Conservation (phyloP, 75 land plant species). For the Ceratopteris richardii region DNA sequence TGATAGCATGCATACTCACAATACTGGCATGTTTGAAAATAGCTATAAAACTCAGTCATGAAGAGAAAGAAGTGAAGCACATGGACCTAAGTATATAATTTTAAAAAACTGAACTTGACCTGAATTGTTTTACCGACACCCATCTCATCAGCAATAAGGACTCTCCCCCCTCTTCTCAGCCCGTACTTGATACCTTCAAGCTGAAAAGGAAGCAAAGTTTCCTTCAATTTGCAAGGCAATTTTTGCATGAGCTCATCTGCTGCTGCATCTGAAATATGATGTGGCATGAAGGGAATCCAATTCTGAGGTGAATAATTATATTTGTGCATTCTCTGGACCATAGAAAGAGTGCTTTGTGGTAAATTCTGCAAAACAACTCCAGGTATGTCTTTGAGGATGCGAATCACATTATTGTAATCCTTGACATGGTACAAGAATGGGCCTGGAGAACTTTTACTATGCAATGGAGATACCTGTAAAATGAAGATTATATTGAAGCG, state of each 20-base stretch:
- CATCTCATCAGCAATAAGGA: conserved; percentile 97
- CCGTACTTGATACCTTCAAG: conserved; percentile 86
- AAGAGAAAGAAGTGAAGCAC: no score
- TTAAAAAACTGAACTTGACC: no score
- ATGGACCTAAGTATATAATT: no score
- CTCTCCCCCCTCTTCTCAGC: conserved; percentile 74
- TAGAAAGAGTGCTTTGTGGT: conserved; percentile 58
- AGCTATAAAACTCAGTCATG: no score
- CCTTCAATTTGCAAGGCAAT: conserved; percentile 40
- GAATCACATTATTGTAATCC: conserved; percentile 56
- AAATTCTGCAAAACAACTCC: conserved; percentile 48
- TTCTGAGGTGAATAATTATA: conserved; percentile 15
- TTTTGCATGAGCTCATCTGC: conserved; percentile 43
- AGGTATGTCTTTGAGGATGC: conserved; percentile 35
- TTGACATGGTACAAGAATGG: conserved; percentile 27
- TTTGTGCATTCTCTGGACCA: conserved; percentile 37
- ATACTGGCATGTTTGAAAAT: no score
- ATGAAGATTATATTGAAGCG: no score
- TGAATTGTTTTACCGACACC: conserved; percentile 95
- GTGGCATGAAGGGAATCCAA: conserved; percentile 54
- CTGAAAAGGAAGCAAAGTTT: conserved; percentile 77
- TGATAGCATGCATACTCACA: no score
- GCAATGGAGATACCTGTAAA: conserved; percentile 19
- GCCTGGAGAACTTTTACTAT: conserved; percentile 27
- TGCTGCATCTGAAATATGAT: conserved; percentile 51